Evolutionary conservation across 768 basidiomycete species (phyloP), one percentile per base, ranked within the genome.

Genomic region (Panaeolus papilionaceus): DNA sequence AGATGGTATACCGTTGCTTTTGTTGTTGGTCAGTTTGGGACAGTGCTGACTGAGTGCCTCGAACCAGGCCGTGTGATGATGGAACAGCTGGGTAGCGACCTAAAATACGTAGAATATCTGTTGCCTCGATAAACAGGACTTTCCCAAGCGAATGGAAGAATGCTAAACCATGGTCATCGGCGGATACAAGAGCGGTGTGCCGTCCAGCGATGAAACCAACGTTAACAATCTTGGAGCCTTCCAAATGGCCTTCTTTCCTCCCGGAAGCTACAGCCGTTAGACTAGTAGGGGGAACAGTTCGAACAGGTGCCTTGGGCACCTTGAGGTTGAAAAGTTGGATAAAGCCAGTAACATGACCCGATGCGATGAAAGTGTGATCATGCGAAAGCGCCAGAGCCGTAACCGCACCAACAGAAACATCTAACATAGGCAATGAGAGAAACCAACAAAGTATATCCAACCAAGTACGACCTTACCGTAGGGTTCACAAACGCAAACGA

Each of bases 61-160:
- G 26, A 3, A n/a, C 26, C 3, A 33, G 54, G 23, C 58, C 28
- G 71, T 74, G 26, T 64, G 69, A 65, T 38, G 40, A 40, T 63
- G 71, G 49, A 16, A 71, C 49, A 49, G 90, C 87, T 3, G 93
- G 92, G 74, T 98, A 97, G 73, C 92, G 93, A 1, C 98, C 98
- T 2, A 99, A 84, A 64, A 99, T 94, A 18, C 98, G 90, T 54
- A 99, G 85, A 39, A 94, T 94, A 76, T 99, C 98, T 16, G 93
- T 90, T 12, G 96, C 96, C 58, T 98, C 96, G 6, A 99, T 91
- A 71, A 98, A 98, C 14, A 99, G 83, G 11, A 99, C 91, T 76
- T 94, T 96, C 33, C 98, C 95, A 4, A 99, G 81, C 65, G 92
- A 93, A 78, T 98, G 96, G 75, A 94, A 98, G 79, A 99, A 99